Evolutionary conservation across 1,284 basidiomycete species (phyloP), one percentile per base, ranked within the genome.

Genomic region (Hymenochaete sp.): DNA sequence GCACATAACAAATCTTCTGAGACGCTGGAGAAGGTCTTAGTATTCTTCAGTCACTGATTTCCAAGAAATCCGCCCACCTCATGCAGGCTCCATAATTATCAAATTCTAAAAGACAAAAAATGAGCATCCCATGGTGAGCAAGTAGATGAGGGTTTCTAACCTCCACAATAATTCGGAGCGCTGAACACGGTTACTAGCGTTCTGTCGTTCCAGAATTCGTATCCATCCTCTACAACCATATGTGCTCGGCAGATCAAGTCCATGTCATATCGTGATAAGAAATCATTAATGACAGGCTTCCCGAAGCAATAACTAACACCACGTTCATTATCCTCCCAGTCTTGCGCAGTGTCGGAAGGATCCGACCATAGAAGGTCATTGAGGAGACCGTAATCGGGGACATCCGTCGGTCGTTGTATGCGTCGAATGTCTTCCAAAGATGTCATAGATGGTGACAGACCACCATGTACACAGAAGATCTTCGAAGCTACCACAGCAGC

Each of bases 221-320:
- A 98, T 2, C 95, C 96, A 60, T 93, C 91, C 62, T 99, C 96
- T 45, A 99, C 96, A 29, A 99, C 96, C 96, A 98, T 98, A 67
- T 99, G 96, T 32, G 96, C 96, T 44, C 96, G 82, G 69, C 96
- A 98, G 67, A 99, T 98, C 52, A 99, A 75, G 67, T 99, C 96
- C 82, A 99, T 98, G 66, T 99, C 96, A 59, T 88, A 83, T 54
- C 87, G 82, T 54, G 82, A 80, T 49, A 97, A 68, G 71, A 98
- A 98, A 53, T 95, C 88, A 60, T 96, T 95, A 61, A 98, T 97
- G 57, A 98, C 89, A 11, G 82, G 83, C 68, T 98, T 98, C 39
- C 96, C 96, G 59, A 98, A 99, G 67, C 96, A 98, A 71, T 96
- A 98, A 61, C 92, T 96, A 47, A 99, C 96, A n/a, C 96, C 96